These are phyloP conservation scores for Hymenoscyphus repandus DNA, from an alignment of 2,329 filamentous ascomycete species.

Conservation along the genomic window DNA sequence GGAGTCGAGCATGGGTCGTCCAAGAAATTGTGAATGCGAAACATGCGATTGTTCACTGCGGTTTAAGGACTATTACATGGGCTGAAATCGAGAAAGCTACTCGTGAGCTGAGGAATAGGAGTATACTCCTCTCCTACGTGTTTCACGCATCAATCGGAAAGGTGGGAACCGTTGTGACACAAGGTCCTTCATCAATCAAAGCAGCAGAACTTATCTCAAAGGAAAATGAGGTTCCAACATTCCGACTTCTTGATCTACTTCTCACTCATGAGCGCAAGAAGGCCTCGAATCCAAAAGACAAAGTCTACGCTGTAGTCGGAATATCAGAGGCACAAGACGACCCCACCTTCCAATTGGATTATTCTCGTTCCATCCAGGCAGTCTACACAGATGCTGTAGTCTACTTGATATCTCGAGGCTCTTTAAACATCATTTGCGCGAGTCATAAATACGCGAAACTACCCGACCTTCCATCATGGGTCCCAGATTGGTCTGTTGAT, in stretches of 20 bases:
- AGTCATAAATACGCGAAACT: background rate
- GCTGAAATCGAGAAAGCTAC: background rate
- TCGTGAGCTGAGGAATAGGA: background rate
- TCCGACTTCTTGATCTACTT: background rate
- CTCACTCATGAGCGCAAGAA: background rate
- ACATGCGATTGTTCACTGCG: background rate
- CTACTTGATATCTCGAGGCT: background rate
- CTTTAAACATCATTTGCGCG: background rate
- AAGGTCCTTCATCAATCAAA: background rate
- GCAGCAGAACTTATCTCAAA: background rate
- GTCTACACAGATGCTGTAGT: conserved; percentile 4
- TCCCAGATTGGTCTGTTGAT: conserved; percentile 1
- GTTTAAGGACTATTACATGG: background rate
- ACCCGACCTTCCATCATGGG: background rate
- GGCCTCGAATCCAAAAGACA: conserved; percentile 4
- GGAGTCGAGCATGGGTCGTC: background rate
- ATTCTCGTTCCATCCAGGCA: background rate
- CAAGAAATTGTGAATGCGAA: background rate
- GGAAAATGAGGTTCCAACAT: background rate
- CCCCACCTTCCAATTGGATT: conserved; percentile 3
- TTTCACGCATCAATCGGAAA: background rate
- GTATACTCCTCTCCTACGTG: too few species aligned
- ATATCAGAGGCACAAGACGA: conserved; percentile 2
- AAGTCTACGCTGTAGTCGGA: conserved; percentile 7
- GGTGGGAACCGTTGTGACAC: background rate